These are phyloP conservation scores for Brassica napus DNA, from an alignment of 345 rosid species.

Conservation along the genomic window DNA sequence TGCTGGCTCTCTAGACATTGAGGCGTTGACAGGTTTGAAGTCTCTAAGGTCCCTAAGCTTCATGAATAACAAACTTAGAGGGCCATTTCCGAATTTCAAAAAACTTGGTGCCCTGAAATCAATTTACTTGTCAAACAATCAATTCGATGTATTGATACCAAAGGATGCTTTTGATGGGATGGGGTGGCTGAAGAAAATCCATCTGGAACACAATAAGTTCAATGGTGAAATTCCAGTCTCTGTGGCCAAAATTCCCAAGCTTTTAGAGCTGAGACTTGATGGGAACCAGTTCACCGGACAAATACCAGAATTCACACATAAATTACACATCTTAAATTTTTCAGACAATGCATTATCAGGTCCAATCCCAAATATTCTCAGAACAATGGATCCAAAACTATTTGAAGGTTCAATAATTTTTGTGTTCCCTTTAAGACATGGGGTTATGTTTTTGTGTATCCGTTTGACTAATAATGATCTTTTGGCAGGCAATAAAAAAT, in stretches of 20 bases:
- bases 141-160: slow-evolving; percentile 58
- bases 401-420: slow-evolving; percentile 49
- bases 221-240: slow-evolving; percentile 68
- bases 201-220: slow-evolving; percentile 55
- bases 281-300: slow-evolving; percentile 61
- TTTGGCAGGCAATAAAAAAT: slow-evolving; percentile 62
- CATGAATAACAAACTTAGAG: slow-evolving; percentile 58
- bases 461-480: neutral
- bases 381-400: slow-evolving; percentile 35
- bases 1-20: slow-evolving; percentile 50
- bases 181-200: slow-evolving; percentile 63
- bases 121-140: slow-evolving; percentile 61
- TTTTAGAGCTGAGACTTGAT: slow-evolving; percentile 58
- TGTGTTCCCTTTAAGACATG: neutral
- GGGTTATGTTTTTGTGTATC: neutral
- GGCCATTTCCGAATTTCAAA: slow-evolving; percentile 61
- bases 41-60: slow-evolving; percentile 60
- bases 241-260: slow-evolving; percentile 49
- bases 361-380: slow-evolving; percentile 53
- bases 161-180: slow-evolving; percentile 58
- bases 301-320: slow-evolving; percentile 53
- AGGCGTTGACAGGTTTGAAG: slow-evolving; percentile 41
- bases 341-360: slow-evolving; percentile 67
- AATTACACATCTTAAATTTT: slow-evolving; percentile 44
- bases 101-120: slow-evolving; percentile 54